Evolutionary conservation across 2,329 filamentous ascomycete genomes (phyloP).

Genomic region (Exophiala phaeomuriformis): DNA sequence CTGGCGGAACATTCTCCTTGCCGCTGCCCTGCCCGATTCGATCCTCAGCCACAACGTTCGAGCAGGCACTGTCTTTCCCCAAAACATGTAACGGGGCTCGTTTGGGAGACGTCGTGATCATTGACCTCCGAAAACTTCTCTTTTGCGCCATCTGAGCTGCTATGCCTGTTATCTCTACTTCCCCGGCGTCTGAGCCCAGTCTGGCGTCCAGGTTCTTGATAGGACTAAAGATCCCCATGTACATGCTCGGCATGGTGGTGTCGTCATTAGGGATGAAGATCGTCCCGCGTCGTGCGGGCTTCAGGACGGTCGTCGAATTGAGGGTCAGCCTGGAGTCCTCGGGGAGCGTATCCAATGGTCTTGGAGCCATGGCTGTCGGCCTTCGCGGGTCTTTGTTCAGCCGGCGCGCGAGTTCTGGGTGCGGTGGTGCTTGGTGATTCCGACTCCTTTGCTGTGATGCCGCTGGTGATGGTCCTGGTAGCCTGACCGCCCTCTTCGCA

Average conservation of each 20-base stretch:
- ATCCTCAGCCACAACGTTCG: slow-evolving; percentile 38
- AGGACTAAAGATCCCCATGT: slow-evolving; percentile 40
- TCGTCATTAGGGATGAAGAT: slow-evolving; percentile 40
- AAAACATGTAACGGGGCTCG: slow-evolving; percentile 45
- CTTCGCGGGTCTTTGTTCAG: slow-evolving; percentile 13
- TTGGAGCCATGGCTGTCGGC: slow-evolving; percentile 2
- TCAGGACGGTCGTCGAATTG: slow-evolving; percentile 9
- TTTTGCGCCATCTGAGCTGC: slow-evolving; percentile 33
- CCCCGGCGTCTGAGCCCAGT: neutral
- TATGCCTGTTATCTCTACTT: slow-evolving; percentile 30
- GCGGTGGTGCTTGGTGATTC: neutral
- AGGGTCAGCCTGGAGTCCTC: slow-evolving; percentile 5
- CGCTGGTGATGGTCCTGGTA: neutral
- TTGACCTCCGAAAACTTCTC: slow-evolving; percentile 26
- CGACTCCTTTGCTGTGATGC: neutral
- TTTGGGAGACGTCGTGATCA: slow-evolving; percentile 41
- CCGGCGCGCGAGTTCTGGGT: neutral
- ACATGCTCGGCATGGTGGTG: slow-evolving; percentile 37
- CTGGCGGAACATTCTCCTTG: slow-evolving; percentile 58
- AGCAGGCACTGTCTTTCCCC: slow-evolving; percentile 34
- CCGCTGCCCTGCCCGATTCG: slow-evolving; percentile 49
- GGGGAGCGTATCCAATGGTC: neutral
- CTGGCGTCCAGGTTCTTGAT: slow-evolving; percentile 29
- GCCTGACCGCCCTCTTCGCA: neutral
- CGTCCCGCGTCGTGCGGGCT: slow-evolving; percentile 33